Conservation (phyloP, 1,284 basidiomycete species). For the Cryptococcus depauperatus region DNA sequence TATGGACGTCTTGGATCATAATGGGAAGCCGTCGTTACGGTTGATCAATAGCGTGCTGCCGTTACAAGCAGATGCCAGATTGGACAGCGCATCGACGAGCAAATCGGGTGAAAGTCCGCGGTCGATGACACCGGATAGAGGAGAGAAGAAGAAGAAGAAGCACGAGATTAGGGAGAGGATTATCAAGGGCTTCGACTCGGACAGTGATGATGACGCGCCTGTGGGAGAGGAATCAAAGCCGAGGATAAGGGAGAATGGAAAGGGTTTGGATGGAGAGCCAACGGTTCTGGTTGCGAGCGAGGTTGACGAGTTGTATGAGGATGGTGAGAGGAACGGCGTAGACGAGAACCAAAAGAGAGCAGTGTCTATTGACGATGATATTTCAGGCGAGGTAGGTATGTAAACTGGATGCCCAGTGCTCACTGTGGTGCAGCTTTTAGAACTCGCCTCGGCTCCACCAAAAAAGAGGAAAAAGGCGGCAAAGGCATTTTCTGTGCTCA, state of each 20-base stretch:
- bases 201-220: constrained; percentile 19
- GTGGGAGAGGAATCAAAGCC: constrained; percentile 2
- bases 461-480: constrained; percentile 20
- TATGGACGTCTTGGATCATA: constrained; percentile 6
- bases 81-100: neutral
- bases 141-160: constrained; percentile 15
- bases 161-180: constrained; percentile 26
- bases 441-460: constrained; percentile 32
- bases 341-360: constrained; percentile 21
- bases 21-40: neutral
- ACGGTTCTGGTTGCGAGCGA: constrained; percentile 25
- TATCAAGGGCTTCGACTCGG: constrained; percentile 29
- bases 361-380: constrained; percentile 27
- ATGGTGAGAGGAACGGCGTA: constrained; percentile 9
- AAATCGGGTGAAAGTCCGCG: neutral
- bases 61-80: neutral
- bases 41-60: neutral
- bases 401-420: neutral
- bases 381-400: constrained; percentile 24
- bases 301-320: constrained; percentile 29
- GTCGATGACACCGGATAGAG: constrained; percentile 3
- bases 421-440: constrained; percentile 21
- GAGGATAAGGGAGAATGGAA: neutral
- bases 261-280: constrained; percentile 21
- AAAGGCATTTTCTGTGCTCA: neutral